These are phyloP conservation scores for Xylariaceae sp. DNA, from an alignment of 2,329 filamentous ascomycete genomes.

Conservation along the genomic window DNA sequence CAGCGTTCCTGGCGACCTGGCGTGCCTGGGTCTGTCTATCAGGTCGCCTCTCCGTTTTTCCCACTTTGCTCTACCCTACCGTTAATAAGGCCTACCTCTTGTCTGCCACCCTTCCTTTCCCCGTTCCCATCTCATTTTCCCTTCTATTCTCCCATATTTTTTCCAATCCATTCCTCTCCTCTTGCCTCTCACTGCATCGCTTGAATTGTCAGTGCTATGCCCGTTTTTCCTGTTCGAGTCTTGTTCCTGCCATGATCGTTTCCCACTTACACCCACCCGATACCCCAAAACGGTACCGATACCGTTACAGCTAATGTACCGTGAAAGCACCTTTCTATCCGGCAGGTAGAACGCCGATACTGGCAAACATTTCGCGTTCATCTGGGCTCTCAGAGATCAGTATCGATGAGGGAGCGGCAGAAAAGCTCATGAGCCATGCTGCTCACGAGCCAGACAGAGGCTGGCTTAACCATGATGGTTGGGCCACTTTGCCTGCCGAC, in stretches of 20 bases:
- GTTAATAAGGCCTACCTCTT: slow-evolving; percentile 16
- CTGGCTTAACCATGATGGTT: too few species aligned
- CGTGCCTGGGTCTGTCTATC: too few species aligned
- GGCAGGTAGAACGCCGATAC: too few species aligned
- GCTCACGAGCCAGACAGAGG: too few species aligned
- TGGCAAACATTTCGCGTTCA: too few species aligned
- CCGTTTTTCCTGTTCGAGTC: slow-evolving; percentile 8
- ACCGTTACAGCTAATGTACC: slow-evolving; percentile 10
- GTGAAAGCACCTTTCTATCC: too few species aligned
- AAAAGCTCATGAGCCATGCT: too few species aligned
- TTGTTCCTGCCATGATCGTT: slow-evolving; percentile 7
- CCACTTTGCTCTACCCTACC: slow-evolving; percentile 21
- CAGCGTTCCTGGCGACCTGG: too few species aligned
- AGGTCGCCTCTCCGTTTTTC: slow-evolving; percentile 14
- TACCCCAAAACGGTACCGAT: slow-evolving; percentile 21
- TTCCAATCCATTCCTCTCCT: slow-evolving; percentile 5
- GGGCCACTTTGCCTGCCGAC: slow-evolving; percentile 9
- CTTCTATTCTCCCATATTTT: slow-evolving; percentile 9
- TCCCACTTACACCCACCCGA: slow-evolving; percentile 15
- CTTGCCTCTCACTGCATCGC: slow-evolving; percentile 6
- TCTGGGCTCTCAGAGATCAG: too few species aligned
- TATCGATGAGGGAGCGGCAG: too few species aligned
- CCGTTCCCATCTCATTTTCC: slow-evolving; percentile 18
- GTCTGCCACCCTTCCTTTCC: slow-evolving; percentile 18
- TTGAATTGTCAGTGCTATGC: not conserved